phyloP scores from a whole-genome alignment of 73 alveolate species.

The Stentor roeselii region DNA sequence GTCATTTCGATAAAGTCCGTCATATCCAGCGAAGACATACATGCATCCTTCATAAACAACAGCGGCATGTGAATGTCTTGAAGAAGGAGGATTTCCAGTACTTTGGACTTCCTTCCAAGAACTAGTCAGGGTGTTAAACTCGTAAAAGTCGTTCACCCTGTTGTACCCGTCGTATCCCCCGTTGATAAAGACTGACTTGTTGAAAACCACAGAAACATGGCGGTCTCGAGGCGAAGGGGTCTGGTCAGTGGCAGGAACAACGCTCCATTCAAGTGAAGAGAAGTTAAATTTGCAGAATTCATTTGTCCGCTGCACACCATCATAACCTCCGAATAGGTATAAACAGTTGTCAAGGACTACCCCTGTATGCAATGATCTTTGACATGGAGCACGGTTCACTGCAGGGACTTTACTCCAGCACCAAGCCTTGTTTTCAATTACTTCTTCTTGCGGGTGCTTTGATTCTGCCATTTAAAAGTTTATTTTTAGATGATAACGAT shows the following conservation, averaged over 20 bases:
- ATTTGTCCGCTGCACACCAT: constrained; percentile 76
- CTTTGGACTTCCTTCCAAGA: constrained; percentile 39
- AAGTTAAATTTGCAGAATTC: constrained; percentile 77
- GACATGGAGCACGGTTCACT: constrained; percentile 45
- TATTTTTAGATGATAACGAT: too few relatives aligned
- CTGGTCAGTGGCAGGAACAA: not conserved
- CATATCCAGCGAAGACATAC: constrained; percentile 89
- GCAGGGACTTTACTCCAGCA: constrained; percentile 21
- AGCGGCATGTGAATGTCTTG: constrained; percentile 73
- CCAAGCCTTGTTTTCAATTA: constrained; percentile 16
- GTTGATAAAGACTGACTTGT: constrained; percentile 53
- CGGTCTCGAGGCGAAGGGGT: constrained; percentile 68
- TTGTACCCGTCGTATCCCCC: constrained; percentile 78
- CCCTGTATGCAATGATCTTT: constrained; percentile 78
- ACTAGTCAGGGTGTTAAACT: constrained; percentile 36
- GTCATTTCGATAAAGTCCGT: constrained; percentile 75
- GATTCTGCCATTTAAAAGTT: constrained; percentile 20
- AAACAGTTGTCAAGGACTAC: constrained; percentile 73
- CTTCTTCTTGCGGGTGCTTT: constrained; percentile 20
- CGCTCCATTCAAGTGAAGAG: not conserved
- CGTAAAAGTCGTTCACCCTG: constrained; percentile 65
- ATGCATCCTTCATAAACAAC: constrained; percentile 73
- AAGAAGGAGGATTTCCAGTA: constrained; percentile 64
- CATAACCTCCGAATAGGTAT: constrained; percentile 86
- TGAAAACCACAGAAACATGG: constrained; percentile 67